Conservation (phyloP, 176 grass and related monocot species). For the Poa pratensis region DNA sequence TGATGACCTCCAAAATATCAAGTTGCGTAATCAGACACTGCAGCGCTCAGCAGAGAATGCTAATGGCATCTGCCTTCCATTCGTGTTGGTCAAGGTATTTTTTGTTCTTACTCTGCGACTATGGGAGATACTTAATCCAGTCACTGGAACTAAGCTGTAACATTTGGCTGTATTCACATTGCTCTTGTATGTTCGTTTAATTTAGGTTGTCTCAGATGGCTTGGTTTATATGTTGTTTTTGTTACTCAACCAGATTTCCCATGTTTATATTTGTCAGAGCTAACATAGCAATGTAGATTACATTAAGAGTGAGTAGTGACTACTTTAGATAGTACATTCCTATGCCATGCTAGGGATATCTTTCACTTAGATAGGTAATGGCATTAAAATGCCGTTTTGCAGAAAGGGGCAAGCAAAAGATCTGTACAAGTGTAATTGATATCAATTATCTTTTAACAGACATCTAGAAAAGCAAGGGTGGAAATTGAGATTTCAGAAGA, state of each 20-base stretch:
- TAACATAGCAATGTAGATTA: conserved; percentile 22
- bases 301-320: conserved; percentile 9
- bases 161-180: conserved; percentile 13
- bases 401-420: conserved; percentile 22
- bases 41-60: conserved; percentile 55
- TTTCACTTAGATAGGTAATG: conserved; percentile 11
- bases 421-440: conserved; percentile 24
- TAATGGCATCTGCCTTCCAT: conserved; percentile 78
- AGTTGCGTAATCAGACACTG: conserved; percentile 68
- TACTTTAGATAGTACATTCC: conserved; percentile 30
- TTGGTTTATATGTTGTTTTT: conserved; percentile 7
- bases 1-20: conserved; percentile 83
- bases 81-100: conserved; percentile 92
- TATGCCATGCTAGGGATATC: conserved; percentile 12
- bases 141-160: conserved; percentile 21
- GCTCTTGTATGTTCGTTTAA: conserved; percentile 1
- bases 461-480: conserved; percentile 68
- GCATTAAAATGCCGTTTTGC: conserved; percentile 5
- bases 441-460: conserved; percentile 57
- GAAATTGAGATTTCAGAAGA: conserved; percentile 94
- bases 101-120: conserved; percentile 4
- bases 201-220: neutral
- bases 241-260: neutral
- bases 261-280: neutral
- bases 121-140: neutral